Percentiles rank a stretch among this genome's conserved stretches.
Conservation (phyloP, 129 eudicot species). For the Lactuca saligna region DNA sequence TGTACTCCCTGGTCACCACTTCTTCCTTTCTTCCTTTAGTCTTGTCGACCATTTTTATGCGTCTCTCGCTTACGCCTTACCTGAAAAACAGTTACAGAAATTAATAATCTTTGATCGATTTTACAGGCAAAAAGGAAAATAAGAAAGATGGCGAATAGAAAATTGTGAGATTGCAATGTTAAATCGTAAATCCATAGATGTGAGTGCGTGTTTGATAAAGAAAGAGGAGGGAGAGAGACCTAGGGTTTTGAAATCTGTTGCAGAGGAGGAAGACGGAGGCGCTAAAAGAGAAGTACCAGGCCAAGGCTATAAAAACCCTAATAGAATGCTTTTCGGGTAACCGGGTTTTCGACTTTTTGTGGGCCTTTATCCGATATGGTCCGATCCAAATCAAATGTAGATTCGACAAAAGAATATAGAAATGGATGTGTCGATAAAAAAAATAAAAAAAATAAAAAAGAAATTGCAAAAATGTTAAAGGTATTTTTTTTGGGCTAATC, state of each 20-base stretch:
- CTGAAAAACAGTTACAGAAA: conserved; percentile 7
- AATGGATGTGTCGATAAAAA: too few species aligned
- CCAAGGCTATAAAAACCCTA: conserved; percentile 23
- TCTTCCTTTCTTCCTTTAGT: conserved; percentile 57
- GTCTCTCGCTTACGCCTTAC: conserved; percentile 8
- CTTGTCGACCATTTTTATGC: conserved; percentile 47
- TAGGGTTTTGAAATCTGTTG: conserved; percentile 28
- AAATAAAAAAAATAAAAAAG: too few species aligned
- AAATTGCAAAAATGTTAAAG: too few species aligned
- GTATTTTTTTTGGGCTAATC: too few species aligned
- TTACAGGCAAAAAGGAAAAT: background rate
- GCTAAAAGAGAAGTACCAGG: conserved; percentile 15
- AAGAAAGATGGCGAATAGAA: background rate
- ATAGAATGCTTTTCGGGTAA: background rate
- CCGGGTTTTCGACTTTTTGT: background rate
- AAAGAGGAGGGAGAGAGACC: background rate
- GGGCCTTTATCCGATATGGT: conserved; percentile 18
- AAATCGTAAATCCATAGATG: background rate
- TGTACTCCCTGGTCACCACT: conserved; percentile 65
- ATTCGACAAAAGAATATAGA: too few species aligned
- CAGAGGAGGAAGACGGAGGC: conserved; percentile 30
- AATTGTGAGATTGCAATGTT: background rate
- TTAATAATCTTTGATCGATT: background rate
- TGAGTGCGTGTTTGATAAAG: background rate
- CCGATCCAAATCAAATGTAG: background rate